phyloP scores from a whole-genome alignment of 495 filamentous ascomycete species.

The Penicillium paxilli region DNA sequence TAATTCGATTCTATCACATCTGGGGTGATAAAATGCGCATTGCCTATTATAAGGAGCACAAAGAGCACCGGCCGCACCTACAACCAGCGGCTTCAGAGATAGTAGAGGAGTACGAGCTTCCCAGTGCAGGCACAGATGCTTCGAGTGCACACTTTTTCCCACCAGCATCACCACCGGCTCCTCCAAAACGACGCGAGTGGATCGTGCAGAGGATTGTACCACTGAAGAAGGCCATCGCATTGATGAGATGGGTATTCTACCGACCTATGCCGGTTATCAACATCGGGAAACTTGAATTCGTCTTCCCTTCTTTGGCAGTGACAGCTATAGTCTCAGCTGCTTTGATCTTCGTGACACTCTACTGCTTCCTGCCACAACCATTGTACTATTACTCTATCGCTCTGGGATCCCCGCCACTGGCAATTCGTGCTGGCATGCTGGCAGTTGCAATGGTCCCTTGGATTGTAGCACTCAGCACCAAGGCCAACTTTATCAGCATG shows the following conservation, averaged over 20 bases:
- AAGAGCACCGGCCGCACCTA: conserved; percentile 63
- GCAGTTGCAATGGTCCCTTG: conserved; percentile 92
- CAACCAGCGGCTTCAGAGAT: conserved; percentile 51
- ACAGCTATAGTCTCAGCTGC: conserved; percentile 62
- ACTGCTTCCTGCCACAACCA: conserved; percentile 80
- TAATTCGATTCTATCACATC: conserved; percentile 74
- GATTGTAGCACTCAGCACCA: conserved; percentile 87
- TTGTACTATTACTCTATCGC: conserved; percentile 80
- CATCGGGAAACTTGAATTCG: conserved; percentile 61
- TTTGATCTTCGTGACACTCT: conserved; percentile 71
- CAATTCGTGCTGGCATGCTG: conserved; percentile 90
- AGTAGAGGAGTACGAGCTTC: conserved; percentile 66
- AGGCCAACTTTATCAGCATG: conserved; percentile 82
- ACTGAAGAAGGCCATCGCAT: conserved; percentile 71
- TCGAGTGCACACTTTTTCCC: conserved; percentile 74
- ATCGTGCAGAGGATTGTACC: conserved; percentile 67
- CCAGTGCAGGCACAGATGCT: conserved; percentile 65
- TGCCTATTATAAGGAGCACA: conserved; percentile 79
- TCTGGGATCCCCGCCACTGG: conserved; percentile 85
- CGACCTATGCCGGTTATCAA: conserved; percentile 71
- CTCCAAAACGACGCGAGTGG: conserved; percentile 57
- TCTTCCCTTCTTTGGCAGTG: conserved; percentile 75
- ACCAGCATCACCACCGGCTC: conserved; percentile 46
- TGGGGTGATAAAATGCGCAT: conserved; percentile 88
- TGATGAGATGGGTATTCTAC: conserved; percentile 85